phyloP scores from a whole-genome alignment of 2,329 filamentous ascomycete species.

The Leptosphaerulina australis region DNA sequence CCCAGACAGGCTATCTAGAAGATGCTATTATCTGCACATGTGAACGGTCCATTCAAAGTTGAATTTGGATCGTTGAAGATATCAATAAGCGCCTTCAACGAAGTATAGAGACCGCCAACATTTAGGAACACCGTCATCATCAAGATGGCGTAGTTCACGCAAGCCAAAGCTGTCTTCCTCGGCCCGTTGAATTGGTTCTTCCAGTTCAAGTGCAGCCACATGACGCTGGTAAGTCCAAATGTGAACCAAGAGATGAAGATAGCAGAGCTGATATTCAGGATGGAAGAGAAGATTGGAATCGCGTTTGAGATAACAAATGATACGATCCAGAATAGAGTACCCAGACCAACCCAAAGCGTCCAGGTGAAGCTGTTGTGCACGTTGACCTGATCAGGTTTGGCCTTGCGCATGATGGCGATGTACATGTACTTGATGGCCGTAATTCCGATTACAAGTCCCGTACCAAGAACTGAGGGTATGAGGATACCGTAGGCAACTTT shows the following conservation, averaged over 20 bases:
- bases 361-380: conserved; percentile 61
- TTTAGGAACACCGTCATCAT: conserved; percentile 36
- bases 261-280: conserved; percentile 63
- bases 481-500: conserved; percentile 73
- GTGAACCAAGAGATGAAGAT: conserved; percentile 72
- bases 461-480: conserved; percentile 71
- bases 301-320: conserved; percentile 55
- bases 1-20: conserved; percentile 24
- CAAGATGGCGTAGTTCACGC: conserved; percentile 54
- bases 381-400: conserved; percentile 32
- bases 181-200: conserved; percentile 35
- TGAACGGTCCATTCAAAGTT: conserved; percentile 37
- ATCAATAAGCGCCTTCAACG: conserved; percentile 36
- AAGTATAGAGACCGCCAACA: conserved; percentile 35
- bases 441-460: conserved; percentile 72
- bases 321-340: conserved; percentile 57
- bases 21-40: conserved; percentile 38
- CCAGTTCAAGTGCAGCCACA: conserved; percentile 57
- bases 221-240: conserved; percentile 53
- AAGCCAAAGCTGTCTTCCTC: conserved; percentile 53
- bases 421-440: conserved; percentile 71
- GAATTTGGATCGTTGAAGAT: conserved; percentile 36
- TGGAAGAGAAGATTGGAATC: conserved; percentile 63
- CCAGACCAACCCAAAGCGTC: conserved; percentile 68
- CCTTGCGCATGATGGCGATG: conserved; percentile 61